Base-by-base conservation (phyloP, 306 rosid species). In the Psophocarpus tetragonolobus region DNA sequence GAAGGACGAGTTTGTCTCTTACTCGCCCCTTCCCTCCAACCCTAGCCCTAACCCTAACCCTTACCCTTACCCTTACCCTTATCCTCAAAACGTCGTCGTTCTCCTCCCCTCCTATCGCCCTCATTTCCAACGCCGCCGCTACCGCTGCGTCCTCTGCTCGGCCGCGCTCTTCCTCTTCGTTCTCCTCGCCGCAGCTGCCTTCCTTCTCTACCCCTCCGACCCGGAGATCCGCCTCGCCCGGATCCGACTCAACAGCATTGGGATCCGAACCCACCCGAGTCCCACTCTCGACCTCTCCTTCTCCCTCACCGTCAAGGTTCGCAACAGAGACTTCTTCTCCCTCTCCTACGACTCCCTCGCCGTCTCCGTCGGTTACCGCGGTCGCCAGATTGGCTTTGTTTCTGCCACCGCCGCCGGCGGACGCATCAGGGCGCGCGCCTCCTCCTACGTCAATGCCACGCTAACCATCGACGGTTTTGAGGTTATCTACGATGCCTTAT, bases 311-410 rank as follows among this genome's bases (percentile, higher is more conserved):
- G 76, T 91, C 18, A 82, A 66, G 80, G 90, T 92, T 63, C 87
- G 78, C 17, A 92, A 92, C 62, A 73, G 80, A 12, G 91, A 95
- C 68, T 90, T 91, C 85, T 87, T 88, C 84, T 91, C 99, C 21
- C 85, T 95, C 15, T 36, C 74, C 4, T 95, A 91, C 23, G 85
- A 90, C 47, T 69, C 85, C 23, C 84, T 95, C 33, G 65, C 0
- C 65, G 88, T 89, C 44, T 77, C 87, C 6, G 82, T 95, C 15
- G 99, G 97, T 2, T 95, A 92, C 83, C 89, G 99, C 3, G 93
- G 88, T 18, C 87, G 91, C 15, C 86, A 81, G 73, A 74, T 95
- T 0, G 97, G 96, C 56, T 17, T 81, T 0, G 93, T 92, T 54
- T 75, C 71, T 3, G 35, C 77, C 58, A 83, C 95, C 23, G 79